These are phyloP conservation scores for Spathaspora hagerdaliae DNA, from an alignment of 805 yeast species.

Conservation along the genomic window DNA sequence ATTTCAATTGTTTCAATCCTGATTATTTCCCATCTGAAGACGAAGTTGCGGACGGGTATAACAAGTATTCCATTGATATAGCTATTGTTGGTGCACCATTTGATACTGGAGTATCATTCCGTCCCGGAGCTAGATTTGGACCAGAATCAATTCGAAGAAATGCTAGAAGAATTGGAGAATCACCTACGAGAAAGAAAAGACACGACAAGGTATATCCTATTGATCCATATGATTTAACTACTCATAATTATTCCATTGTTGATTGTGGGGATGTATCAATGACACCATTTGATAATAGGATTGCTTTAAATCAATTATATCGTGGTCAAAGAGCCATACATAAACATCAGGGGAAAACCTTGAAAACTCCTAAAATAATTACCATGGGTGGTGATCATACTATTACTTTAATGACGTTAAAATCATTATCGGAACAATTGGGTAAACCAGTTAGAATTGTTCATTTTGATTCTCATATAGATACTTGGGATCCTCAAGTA, in stretches of 20 bases:
- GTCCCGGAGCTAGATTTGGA: slow-evolving; percentile 60
- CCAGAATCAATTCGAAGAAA: slow-evolving; percentile 50
- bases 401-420: slow-evolving; percentile 46
- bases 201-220: slow-evolving; percentile 29
- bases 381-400: slow-evolving; percentile 65
- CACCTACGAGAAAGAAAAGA: slow-evolving; percentile 24
- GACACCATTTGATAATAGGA: slow-evolving; percentile 61
- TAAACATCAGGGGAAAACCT: slow-evolving; percentile 11
- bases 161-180: slow-evolving; percentile 39
- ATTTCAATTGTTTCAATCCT: slow-evolving; percentile 45
- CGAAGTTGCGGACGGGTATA: too few relatives aligned
- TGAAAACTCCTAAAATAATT: slow-evolving; percentile 29
- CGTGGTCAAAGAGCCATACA: slow-evolving; percentile 47
- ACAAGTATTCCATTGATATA: slow-evolving; percentile 32
- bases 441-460: slow-evolving; percentile 46
- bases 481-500: slow-evolving; percentile 63
- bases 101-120: slow-evolving; percentile 52
- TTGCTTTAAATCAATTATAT: slow-evolving; percentile 63
- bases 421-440: slow-evolving; percentile 46
- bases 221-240: slow-evolving; percentile 49
- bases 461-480: slow-evolving; percentile 67
- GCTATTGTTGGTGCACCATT: slow-evolving; percentile 60
- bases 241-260: slow-evolving; percentile 42
- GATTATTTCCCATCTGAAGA: slow-evolving; percentile 1
- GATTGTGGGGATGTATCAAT: slow-evolving; percentile 72